Percentiles rank a stretch among this genome's conserved stretches.
phyloP scores from a whole-genome alignment of 2,329 filamentous ascomycete genomes.

The Coniochaeta pulveracea region DNA sequence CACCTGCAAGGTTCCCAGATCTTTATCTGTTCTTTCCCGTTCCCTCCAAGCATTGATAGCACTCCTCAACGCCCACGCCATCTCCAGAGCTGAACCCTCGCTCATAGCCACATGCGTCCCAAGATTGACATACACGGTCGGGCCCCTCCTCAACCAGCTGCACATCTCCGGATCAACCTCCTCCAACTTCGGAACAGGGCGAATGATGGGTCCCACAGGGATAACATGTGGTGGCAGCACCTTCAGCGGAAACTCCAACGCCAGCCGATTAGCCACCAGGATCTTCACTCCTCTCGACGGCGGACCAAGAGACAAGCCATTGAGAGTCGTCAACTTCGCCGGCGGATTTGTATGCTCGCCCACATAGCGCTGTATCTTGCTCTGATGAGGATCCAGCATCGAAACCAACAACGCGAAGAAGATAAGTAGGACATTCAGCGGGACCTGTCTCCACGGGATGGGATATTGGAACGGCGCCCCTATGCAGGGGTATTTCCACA shows the following conservation, averaged over 20 bases:
- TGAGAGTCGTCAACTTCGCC: conserved; percentile 10
- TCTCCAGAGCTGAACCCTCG: conserved; percentile 19
- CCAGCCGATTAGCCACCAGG: conserved; percentile 11
- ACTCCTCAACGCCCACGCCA: conserved; percentile 19
- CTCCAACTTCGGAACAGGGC: conserved; percentile 21
- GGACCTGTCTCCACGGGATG: conserved; percentile 28
- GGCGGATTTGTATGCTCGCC: neutral
- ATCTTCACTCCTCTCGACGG: conserved; percentile 7
- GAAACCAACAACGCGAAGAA: conserved; percentile 8
- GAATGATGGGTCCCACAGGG: conserved; percentile 33
- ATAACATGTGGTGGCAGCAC: conserved; percentile 26
- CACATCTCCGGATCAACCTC: conserved; percentile 29
- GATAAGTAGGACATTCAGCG: conserved; percentile 23
- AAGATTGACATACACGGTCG: conserved; percentile 35
- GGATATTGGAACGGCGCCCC: conserved; percentile 32
- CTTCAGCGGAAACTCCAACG: conserved; percentile 21
- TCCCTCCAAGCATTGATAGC: conserved; percentile 18
- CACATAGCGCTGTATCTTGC: conserved; percentile 5
- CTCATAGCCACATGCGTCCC: conserved; percentile 25
- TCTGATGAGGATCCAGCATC: conserved; percentile 6
- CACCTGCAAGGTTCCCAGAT: conserved; percentile 18
- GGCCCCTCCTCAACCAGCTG: conserved; percentile 25
- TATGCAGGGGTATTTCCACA: conserved; percentile 27
- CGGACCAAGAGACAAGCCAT: conserved; percentile 8
- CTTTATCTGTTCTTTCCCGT: no score